These are phyloP conservation scores for Monosporozyma solicola DNA, from an alignment of 805 yeast genomes.

Conservation along the genomic window DNA sequence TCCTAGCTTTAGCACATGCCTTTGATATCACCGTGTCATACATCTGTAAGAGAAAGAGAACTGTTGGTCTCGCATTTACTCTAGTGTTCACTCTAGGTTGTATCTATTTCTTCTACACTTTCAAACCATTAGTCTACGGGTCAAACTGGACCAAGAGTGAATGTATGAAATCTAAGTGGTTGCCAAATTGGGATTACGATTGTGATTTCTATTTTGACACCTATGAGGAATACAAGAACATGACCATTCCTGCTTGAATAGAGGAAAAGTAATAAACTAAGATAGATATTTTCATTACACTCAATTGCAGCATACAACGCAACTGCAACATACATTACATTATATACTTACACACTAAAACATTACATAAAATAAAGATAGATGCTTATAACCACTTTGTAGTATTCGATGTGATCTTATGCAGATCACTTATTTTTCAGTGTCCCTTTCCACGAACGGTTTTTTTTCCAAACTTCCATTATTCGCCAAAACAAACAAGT, in stretches of 20 bases:
- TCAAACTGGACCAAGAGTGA: slow-evolving; percentile 63
- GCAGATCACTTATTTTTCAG: neutral
- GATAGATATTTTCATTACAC: neutral
- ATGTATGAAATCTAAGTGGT: slow-evolving; percentile 54
- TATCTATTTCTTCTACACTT: slow-evolving; percentile 46
- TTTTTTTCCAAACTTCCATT: neutral
- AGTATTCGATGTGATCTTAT: neutral
- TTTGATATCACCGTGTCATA: slow-evolving; percentile 45
- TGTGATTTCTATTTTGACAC: slow-evolving; percentile 48
- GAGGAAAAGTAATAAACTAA: neutral
- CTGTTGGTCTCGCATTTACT: slow-evolving; percentile 38
- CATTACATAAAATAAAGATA: neutral
- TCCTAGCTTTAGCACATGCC: slow-evolving; percentile 64
- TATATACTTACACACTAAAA: neutral
- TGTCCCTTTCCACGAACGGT: neutral
- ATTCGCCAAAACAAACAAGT: neutral
- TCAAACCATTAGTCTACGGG: slow-evolving; percentile 73
- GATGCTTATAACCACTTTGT: neutral
- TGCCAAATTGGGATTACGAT: slow-evolving; percentile 79
- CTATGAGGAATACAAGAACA: slow-evolving; percentile 15
- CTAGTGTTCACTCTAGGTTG: slow-evolving; percentile 42
- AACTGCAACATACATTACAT: neutral
- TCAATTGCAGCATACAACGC: neutral
- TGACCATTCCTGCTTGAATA: slow-evolving; percentile 1
- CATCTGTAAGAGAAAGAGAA: slow-evolving; percentile 35